Base-by-base conservation (phyloP, 768 basidiomycete species). In the Lactarius tabidus region DNA sequence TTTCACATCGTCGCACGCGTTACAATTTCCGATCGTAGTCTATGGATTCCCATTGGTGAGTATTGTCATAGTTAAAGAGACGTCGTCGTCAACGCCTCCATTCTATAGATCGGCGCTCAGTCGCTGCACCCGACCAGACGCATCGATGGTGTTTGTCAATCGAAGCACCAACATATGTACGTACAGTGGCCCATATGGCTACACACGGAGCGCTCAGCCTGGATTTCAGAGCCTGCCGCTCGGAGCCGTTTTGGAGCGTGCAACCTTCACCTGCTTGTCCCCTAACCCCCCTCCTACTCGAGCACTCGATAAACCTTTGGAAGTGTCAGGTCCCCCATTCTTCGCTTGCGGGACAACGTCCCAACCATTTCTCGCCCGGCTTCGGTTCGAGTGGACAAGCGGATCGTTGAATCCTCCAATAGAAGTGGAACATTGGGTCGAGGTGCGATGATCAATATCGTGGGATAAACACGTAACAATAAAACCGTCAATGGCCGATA, bases 371-470 rank as follows among this genome's bases (percentile, higher is more conserved):
- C 74, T 75, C 23, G 73, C 78, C 2, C 71, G 76, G 6, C 74
- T 79, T 59, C 79, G 78, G 20, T 75, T 81, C 20, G 77, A 81
- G 63, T 75, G 74, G 57, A 79, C 82, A 0, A 75, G 71, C 29
- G 79, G 79, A 17, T 71, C 72, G 26, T 76, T 76, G 57, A 84
- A 80, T 67, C 71, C 77, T 14, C 70, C 74, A 1, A 76, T 77
- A 66, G 78, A 78, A 54, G 72, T 84, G 20, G 81, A 83, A 10
- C 82, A 84, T 59, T 84, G 82, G 82, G 76, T 84, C 8, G 80
- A 84, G 69, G 83, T 81, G 69, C 63, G 77, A 73, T 29, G 54
- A 31, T 35, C 14, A 33, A 33, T 8, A 36, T 39, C 17, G 14
- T 20, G 18, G 18, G 29, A 33, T 29, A 18, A 8, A 35, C 38